Evolutionary conservation across 2,329 filamentous ascomycete species (phyloP).

Genomic region (Lachnellula arida): DNA sequence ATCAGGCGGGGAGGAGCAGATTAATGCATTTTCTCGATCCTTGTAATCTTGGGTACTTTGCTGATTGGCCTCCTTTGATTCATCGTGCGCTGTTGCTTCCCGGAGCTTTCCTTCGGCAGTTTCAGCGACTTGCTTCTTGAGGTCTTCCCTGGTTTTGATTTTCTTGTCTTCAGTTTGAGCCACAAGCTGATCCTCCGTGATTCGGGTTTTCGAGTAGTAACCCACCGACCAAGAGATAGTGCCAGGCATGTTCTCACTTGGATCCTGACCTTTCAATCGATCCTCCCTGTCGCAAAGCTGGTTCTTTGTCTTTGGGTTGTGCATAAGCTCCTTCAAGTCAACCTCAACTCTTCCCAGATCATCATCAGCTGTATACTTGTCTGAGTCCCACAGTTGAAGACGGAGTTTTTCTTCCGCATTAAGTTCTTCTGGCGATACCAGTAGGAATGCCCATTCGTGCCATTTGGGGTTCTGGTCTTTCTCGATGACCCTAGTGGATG

Average conservation of each 20-base stretch:
- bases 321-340: slow-evolving; percentile 61
- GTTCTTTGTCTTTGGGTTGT: slow-evolving; percentile 52
- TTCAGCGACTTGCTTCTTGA: slow-evolving; percentile 52
- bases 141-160: slow-evolving; percentile 52
- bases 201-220: slow-evolving; percentile 63
- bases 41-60: slow-evolving; percentile 65
- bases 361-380: slow-evolving; percentile 67
- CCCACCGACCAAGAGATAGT: slow-evolving; percentile 66
- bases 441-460: slow-evolving; percentile 65
- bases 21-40: slow-evolving; percentile 55
- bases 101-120: slow-evolving; percentile 58
- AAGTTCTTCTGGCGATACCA: slow-evolving; percentile 66
- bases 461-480: slow-evolving; percentile 64
- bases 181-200: slow-evolving; percentile 57
- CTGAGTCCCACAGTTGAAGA: slow-evolving; percentile 71
- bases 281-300: slow-evolving; percentile 60
- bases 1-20: slow-evolving; percentile 62
- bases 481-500: slow-evolving; percentile 59
- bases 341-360: slow-evolving; percentile 70
- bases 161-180: slow-evolving; percentile 56
- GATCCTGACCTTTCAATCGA: slow-evolving; percentile 59
- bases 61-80: slow-evolving; percentile 56
- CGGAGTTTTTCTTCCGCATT: slow-evolving; percentile 67
- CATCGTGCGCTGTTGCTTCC: slow-evolving; percentile 54
- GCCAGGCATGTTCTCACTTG: slow-evolving; percentile 64